These are phyloP conservation scores for Paecilomyces fulvus DNA, from an alignment of 2,329 filamentous ascomycete species.

Conservation along the genomic window DNA sequence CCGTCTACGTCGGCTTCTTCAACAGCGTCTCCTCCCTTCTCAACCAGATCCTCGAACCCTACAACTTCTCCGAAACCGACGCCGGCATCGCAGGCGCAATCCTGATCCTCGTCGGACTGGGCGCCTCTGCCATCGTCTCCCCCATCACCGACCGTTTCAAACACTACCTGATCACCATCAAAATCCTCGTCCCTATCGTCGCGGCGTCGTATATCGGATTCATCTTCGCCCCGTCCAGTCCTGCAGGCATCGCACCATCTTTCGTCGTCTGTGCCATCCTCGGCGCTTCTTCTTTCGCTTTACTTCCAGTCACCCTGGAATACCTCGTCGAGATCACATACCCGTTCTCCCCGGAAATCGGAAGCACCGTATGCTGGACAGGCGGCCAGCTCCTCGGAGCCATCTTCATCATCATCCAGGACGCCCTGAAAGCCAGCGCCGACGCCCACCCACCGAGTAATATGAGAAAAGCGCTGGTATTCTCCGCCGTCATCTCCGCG, in stretches of 20 bases:
- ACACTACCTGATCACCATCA: constrained; percentile 64
- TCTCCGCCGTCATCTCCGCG: constrained; percentile 64
- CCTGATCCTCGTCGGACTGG: constrained; percentile 79
- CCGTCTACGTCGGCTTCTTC: constrained; percentile 83
- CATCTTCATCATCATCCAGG: constrained; percentile 74
- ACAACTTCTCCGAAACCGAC: constrained; percentile 73
- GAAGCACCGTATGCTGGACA: constrained; percentile 74
- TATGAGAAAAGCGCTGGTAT: constrained; percentile 69
- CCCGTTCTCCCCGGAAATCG: constrained; percentile 78
- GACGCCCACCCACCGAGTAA: constrained; percentile 54
- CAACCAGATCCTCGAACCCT: constrained; percentile 81
- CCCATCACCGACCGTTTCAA: constrained; percentile 83
- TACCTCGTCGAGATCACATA: constrained; percentile 80
- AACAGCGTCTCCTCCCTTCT: constrained; percentile 82
- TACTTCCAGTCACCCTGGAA: constrained; percentile 80
- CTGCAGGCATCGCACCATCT: constrained; percentile 42
- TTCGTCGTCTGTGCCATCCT: constrained; percentile 69
- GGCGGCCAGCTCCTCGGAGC: constrained; percentile 80
- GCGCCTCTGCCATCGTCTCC: constrained; percentile 64
- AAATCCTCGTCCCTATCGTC: constrained; percentile 65
- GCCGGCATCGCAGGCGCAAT: constrained; percentile 85
- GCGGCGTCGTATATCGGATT: constrained; percentile 66
- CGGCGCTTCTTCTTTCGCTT: constrained; percentile 68
- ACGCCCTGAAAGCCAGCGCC: constrained; percentile 53
- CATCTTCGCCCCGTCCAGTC: constrained; percentile 67